Conservation (phyloP, 2,329 filamentous ascomycete species). For the Sclerotinia spermophila region DNA sequence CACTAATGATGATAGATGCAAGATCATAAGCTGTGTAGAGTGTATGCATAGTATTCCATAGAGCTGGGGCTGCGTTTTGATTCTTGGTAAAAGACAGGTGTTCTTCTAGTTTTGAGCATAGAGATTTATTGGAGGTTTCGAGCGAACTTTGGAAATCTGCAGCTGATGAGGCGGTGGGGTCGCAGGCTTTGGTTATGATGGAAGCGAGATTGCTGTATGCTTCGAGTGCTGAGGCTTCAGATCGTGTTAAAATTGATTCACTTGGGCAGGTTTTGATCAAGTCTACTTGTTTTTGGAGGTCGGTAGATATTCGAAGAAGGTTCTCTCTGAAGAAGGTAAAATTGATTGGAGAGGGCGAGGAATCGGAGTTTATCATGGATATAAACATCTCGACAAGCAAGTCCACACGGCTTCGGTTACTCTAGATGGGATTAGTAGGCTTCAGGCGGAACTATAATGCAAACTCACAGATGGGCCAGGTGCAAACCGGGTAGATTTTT, state of each 20-base stretch:
- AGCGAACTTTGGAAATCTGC: conserved; percentile 19
- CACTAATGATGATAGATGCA: conserved; percentile 24
- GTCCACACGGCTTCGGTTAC: conserved; percentile 25
- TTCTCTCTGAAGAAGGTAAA: not conserved
- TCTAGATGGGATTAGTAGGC: conserved; percentile 25
- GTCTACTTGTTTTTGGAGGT: conserved; percentile 1
- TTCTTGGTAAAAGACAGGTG: conserved; percentile 12
- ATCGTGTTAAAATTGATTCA: conserved; percentile 22
- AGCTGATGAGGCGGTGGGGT: conserved; percentile 20
- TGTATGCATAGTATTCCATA: conserved; percentile 27
- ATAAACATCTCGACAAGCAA: conserved; percentile 28
- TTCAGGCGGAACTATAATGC: not conserved
- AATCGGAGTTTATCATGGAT: conserved; percentile 22
- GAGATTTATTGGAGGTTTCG: conserved; percentile 23
- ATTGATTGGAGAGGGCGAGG: not conserved
- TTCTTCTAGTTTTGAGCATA: conserved; percentile 23
- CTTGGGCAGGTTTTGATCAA: not conserved
- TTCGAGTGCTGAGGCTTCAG: conserved; percentile 25
- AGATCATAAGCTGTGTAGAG: conserved; percentile 35
- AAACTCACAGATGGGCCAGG: conserved; percentile 32
- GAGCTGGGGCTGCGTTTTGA: conserved; percentile 1
- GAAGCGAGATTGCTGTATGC: conserved; percentile 27
- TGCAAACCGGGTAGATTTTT: conserved; percentile 29
- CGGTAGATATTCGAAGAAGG: not conserved
- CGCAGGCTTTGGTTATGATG: conserved; percentile 25